phyloP scores from a whole-genome alignment of 495 filamentous ascomycete genomes.

The Melanomma pulvis-pyrius region DNA sequence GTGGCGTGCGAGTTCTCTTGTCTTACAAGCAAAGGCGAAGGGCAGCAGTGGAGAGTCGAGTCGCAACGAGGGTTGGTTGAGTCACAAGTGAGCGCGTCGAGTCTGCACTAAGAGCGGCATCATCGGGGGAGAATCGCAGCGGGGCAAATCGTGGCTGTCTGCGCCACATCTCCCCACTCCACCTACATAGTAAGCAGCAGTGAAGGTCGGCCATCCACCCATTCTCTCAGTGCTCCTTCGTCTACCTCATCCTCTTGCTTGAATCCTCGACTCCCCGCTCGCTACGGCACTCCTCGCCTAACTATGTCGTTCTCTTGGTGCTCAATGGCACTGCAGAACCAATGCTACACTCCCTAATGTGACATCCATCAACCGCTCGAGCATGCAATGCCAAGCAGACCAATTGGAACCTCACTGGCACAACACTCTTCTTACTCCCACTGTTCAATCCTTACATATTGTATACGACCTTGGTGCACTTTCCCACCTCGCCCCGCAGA shows the following conservation, averaged over 20 bases:
- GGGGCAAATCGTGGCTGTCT: neutral
- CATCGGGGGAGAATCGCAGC: neutral
- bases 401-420: slow-evolving; percentile 18
- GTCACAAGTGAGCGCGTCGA: neutral
- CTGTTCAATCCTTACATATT: slow-evolving; percentile 16
- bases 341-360: slow-evolving; percentile 9
- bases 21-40: neutral
- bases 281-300: too few species aligned
- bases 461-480: slow-evolving; percentile 20
- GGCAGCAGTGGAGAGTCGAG: neutral
- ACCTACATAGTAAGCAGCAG: neutral
- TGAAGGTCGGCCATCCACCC: neutral
- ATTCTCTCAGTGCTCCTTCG: too few species aligned
- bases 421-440: neutral
- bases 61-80: neutral
- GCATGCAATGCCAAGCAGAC: slow-evolving; percentile 1
- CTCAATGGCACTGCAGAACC: neutral
- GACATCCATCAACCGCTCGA: neutral
- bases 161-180: neutral
- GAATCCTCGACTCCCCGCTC: too few species aligned
- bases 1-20: neutral
- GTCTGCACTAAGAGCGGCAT: neutral
- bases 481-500: neutral
- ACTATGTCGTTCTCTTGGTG: neutral
- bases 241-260: too few species aligned